Percentiles rank a stretch among this genome's conserved stretches.
Evolutionary conservation across 257 asterid genomes (phyloP).

Genomic region (Solanum commersonii): DNA sequence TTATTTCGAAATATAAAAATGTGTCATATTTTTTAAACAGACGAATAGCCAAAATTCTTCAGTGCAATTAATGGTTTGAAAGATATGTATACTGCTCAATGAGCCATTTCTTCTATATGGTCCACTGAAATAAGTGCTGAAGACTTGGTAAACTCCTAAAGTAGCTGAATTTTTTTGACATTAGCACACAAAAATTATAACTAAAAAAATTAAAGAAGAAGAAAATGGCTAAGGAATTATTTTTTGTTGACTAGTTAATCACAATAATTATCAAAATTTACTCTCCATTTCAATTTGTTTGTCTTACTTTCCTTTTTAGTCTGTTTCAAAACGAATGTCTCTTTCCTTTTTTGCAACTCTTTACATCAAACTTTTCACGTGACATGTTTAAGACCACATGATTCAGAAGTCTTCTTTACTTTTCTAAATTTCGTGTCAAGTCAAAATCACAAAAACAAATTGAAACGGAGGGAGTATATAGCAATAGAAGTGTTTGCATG

Average conservation of each 20-base stretch:
- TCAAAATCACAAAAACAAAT: neutral
- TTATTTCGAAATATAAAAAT: neutral
- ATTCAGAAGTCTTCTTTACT: neutral
- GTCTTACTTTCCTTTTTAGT: neutral
- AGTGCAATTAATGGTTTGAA: neutral
- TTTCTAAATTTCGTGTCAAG: neutral
- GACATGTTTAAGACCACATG: neutral
- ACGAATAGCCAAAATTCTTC: neutral
- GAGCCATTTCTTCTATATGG: neutral
- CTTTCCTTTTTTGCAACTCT: neutral
- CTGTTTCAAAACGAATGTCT: neutral
- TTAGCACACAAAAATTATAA: neutral
- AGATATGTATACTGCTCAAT: neutral
- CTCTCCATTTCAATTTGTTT: neutral
- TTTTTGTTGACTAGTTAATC: neutral
- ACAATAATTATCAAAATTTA: neutral
- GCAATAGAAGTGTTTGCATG: neutral
- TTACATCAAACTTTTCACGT: too few species aligned
- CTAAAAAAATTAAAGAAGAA: neutral
- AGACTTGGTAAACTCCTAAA: neutral
- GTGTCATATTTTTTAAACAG: neutral
- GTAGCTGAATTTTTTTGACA: neutral
- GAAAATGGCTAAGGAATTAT: neutral
- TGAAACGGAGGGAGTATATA: neutral
- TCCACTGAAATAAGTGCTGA: neutral